Evolutionary conservation across 768 basidiomycete species (phyloP).

Genomic region (Russula olivacea): DNA sequence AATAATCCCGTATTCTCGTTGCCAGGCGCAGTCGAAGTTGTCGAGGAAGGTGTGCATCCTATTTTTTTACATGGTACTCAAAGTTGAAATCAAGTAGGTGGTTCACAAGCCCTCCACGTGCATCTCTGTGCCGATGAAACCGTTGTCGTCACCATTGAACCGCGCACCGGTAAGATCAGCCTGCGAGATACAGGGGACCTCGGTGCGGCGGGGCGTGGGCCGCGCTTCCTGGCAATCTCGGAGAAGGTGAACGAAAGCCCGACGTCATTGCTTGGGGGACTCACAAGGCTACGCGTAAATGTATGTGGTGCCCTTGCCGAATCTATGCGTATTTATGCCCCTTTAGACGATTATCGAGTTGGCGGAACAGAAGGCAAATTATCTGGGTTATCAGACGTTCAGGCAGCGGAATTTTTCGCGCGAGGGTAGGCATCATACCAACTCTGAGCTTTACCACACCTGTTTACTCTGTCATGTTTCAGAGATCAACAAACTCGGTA

Average conservation of each 20-base stretch:
- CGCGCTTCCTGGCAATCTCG: slow-evolving; percentile 53
- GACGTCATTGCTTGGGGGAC: slow-evolving; percentile 45
- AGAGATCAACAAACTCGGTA: slow-evolving; percentile 72
- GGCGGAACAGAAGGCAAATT: slow-evolving; percentile 78
- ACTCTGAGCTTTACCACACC: neutral
- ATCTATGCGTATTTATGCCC: neutral
- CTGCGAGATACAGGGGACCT: slow-evolving; percentile 79
- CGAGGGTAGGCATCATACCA: slow-evolving; percentile 45
- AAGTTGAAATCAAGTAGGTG: slow-evolving; percentile 35
- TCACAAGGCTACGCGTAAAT: slow-evolving; percentile 54
- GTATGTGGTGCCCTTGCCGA: slow-evolving; percentile 39
- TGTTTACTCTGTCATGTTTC: slow-evolving; percentile 2
- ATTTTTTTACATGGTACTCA: neutral
- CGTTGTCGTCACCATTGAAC: slow-evolving; percentile 71
- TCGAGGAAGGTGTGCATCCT: slow-evolving; percentile 45
- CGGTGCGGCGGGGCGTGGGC: slow-evolving; percentile 64
- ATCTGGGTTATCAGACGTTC: slow-evolving; percentile 75
- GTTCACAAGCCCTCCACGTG: slow-evolving; percentile 53
- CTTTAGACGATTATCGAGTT: slow-evolving; percentile 76
- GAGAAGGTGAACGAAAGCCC: slow-evolving; percentile 70
- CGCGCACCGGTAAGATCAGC: slow-evolving; percentile 71
- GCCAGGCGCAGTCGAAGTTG: slow-evolving; percentile 52
- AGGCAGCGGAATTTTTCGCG: slow-evolving; percentile 58
- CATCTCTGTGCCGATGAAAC: slow-evolving; percentile 72
- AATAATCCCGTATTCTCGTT: slow-evolving; percentile 54